Evolutionary conservation across 805 yeast genomes (phyloP).

Genomic region (Metschnikowia baotianmanensis): DNA sequence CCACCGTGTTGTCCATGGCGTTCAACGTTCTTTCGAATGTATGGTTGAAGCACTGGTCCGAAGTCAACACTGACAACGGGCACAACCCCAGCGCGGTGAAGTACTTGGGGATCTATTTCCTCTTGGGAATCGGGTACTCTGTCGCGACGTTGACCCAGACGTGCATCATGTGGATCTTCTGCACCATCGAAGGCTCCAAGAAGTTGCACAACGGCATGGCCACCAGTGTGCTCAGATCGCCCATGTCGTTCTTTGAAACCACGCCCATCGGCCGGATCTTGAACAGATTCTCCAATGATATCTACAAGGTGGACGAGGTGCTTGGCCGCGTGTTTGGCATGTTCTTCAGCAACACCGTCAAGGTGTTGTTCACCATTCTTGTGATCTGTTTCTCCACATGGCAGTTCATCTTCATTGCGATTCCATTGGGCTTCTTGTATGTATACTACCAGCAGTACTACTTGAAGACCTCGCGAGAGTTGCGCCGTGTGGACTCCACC

Average conservation of each 20-base stretch:
- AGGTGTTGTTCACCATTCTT: conserved; percentile 65
- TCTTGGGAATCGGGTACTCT: conserved; percentile 70
- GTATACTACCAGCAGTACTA: conserved; percentile 73
- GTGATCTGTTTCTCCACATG: conserved; percentile 88
- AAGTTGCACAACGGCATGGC: conserved; percentile 76
- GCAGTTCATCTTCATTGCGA: conserved; percentile 67
- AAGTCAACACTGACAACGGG: conserved; percentile 68
- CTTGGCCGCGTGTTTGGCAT: conserved; percentile 67
- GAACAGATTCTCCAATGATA: conserved; percentile 88
- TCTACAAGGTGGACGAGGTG: conserved; percentile 81
- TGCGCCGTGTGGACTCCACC: conserved; percentile 77
- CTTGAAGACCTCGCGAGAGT: conserved; percentile 72
- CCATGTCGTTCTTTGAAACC: conserved; percentile 93
- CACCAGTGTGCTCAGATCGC: conserved; percentile 68
- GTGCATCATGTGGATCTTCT: conserved; percentile 78
- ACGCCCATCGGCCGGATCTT: conserved; percentile 91
- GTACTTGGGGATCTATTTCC: conserved; percentile 74
- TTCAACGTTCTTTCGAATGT: conserved; percentile 69
- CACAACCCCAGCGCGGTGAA: conserved; percentile 67
- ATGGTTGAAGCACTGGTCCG: conserved; percentile 99
- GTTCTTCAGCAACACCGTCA: conserved; percentile 59
- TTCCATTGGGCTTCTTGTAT: conserved; percentile 68
- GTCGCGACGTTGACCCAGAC: conserved; percentile 61
- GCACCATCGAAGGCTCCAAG: conserved; percentile 80
- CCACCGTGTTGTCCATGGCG: conserved; percentile 57